Percentiles rank a stretch among this genome's conserved stretches.
These are phyloP conservation scores for Globisporangium spinosum DNA, from an alignment of 352 stramenopile species.

Conservation along the genomic window DNA sequence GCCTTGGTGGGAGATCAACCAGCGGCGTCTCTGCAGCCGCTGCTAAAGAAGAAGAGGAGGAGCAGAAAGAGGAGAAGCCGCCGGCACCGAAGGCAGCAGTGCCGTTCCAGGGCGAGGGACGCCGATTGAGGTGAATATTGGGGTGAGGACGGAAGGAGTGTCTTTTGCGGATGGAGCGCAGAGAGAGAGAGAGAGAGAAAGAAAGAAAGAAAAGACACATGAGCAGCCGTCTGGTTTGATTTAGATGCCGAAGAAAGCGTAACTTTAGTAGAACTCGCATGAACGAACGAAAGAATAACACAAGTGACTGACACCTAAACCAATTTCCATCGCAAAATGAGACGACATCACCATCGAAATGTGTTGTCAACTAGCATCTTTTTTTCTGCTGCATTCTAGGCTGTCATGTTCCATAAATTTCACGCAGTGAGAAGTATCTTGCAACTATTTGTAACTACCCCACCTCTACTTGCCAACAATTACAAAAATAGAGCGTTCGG, in stretches of 20 bases:
- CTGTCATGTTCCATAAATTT: too few species aligned
- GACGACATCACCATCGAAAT: background rate
- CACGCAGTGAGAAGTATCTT: too few species aligned
- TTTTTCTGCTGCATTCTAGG: background rate
- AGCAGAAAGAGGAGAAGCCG: conserved; percentile 33
- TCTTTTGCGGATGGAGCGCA: background rate
- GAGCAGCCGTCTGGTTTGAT: conserved; percentile 2
- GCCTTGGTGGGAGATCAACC: conserved; percentile 19
- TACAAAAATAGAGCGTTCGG: background rate
- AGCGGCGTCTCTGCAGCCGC: conserved; percentile 17
- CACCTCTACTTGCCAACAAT: too few species aligned
- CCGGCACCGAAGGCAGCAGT: conserved; percentile 27
- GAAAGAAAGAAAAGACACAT: background rate
- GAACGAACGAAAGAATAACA: background rate
- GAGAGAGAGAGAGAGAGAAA: background rate
- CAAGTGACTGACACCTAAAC: background rate
- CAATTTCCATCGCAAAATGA: background rate
- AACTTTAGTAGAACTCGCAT: background rate
- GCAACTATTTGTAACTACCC: too few species aligned
- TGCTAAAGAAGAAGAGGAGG: conserved; percentile 36
- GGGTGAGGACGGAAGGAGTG: background rate
- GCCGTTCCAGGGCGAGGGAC: conserved; percentile 68
- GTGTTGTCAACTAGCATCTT: background rate
- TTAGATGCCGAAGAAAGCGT: background rate
- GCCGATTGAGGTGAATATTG: conserved; percentile 43